A percentile compares a stretch with the other conserved stretches of the same genome.
Evolutionary conservation across 768 basidiomycete species (phyloP).

Genomic region (Phanerochaete carnosa): DNA sequence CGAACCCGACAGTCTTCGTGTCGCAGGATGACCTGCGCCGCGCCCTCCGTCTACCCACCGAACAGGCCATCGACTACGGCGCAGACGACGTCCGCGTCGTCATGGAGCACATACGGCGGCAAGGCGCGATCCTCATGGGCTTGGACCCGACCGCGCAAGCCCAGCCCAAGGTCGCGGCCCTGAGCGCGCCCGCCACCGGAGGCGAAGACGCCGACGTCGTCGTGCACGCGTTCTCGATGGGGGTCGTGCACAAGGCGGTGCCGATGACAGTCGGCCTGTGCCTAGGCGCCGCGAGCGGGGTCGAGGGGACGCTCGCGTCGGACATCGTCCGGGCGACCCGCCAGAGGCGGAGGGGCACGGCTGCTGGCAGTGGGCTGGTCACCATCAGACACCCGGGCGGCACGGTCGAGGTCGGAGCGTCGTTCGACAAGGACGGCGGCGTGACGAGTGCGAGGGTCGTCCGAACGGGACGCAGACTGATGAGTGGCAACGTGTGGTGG

Average conservation of each 20-base stretch:
- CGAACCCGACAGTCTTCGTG: slow-evolving; percentile 73
- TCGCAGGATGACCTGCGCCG: slow-evolving; percentile 37
- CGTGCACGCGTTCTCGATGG: slow-evolving; percentile 67
- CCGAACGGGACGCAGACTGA: slow-evolving; percentile 65
- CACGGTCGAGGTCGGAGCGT: slow-evolving; percentile 62
- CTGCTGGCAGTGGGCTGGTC: slow-evolving; percentile 28
- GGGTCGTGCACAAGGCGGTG: slow-evolving; percentile 64
- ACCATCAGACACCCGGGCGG: slow-evolving; percentile 66
- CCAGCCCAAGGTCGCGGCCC: slow-evolving; percentile 68
- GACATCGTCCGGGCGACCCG: slow-evolving; percentile 36
- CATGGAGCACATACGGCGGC: slow-evolving; percentile 53
- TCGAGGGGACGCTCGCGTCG: slow-evolving; percentile 54
- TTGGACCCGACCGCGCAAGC: slow-evolving; percentile 60
- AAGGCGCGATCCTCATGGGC: slow-evolving; percentile 58
- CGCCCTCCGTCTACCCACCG: slow-evolving; percentile 31
- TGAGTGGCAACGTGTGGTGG: slow-evolving; percentile 71
- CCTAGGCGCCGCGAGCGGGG: slow-evolving; percentile 59
- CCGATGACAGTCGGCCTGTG: slow-evolving; percentile 73
- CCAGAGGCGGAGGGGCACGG: slow-evolving; percentile 8
- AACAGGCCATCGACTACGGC: slow-evolving; percentile 18
- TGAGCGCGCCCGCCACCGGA: slow-evolving; percentile 33
- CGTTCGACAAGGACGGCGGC: slow-evolving; percentile 40
- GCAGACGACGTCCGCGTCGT: slow-evolving; percentile 20
- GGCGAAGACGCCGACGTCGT: slow-evolving; percentile 43
- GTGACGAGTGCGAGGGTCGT: slow-evolving; percentile 61